Evolutionary conservation across 2,329 filamentous ascomycete genomes (phyloP), one percentile per base, ranked within the genome.

Genomic region (Colletotrichum sp.): DNA sequence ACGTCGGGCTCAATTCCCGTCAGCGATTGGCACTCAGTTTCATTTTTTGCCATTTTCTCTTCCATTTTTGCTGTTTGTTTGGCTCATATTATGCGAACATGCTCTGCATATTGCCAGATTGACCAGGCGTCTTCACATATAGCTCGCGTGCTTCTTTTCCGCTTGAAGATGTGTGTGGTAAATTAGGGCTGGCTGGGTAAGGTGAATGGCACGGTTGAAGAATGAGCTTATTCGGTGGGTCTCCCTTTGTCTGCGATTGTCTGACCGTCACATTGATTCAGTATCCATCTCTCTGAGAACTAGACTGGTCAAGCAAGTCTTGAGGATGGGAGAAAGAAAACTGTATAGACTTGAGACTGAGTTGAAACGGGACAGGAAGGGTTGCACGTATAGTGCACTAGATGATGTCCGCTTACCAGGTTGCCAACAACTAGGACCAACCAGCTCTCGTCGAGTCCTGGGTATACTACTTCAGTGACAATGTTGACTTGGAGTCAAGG

Each of bases 1-100:
- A 75, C 74, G 74, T 75, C 74, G 74, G 70, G 74, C 74, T 75
- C 74, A 75, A 70, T 70, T 55, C 67, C 67, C 67, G 67, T 70
- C 57, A 70, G 57, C 67, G 67, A 70, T 70, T 63, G 67, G 26
- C 38, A 63, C 34, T 16, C 57, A 36, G 57, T 7, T 58, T 48
- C 21, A 28, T 52, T 61, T 67, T 69, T 73, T 32, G 38, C 28
- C 4, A 1, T 16, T 24, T 24, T 24, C 24, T 3, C 24, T 24
- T 24, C 24, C 24, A 24, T 24, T 24, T 24, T 24, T 24, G 24
- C 24, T 4, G 24, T 24, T 24, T 24, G 24, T 24, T 24, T 24
- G 24, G 24, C 24, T 24, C 24, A 24, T 24, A 24, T 24, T 52
- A 21, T 52, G 10, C 7, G 18, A 13, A 13, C 12, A 4, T 13